These are phyloP conservation scores for Candida loeiensis DNA, from an alignment of 805 yeast genomes.

Conservation along the genomic window DNA sequence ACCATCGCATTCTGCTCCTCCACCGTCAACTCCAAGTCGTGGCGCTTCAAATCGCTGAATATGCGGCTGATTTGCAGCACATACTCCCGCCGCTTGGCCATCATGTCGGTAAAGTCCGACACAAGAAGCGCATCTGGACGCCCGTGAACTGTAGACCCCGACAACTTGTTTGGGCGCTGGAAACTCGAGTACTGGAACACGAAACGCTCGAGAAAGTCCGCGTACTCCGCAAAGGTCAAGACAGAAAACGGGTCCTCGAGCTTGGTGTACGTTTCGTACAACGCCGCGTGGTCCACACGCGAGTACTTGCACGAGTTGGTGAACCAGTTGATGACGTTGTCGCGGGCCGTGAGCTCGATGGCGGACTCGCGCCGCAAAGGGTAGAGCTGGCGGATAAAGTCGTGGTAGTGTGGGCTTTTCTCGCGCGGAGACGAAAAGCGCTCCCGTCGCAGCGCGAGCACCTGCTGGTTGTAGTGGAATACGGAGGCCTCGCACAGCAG, in stretches of 20 bases:
- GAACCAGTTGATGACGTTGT: slow-evolving; percentile 6
- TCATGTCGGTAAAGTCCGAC: slow-evolving; percentile 17
- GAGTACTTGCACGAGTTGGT: slow-evolving; percentile 13
- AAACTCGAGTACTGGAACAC: slow-evolving; percentile 21
- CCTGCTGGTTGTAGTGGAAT: slow-evolving; percentile 5
- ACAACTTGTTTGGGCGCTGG: slow-evolving; percentile 23
- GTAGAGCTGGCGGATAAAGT: slow-evolving; percentile 18
- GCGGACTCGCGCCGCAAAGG: slow-evolving; percentile 12
- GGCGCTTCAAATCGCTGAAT: slow-evolving; percentile 24
- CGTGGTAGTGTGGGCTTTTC: slow-evolving; percentile 5
- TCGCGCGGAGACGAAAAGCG: background rate
- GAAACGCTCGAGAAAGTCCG: slow-evolving; percentile 25
- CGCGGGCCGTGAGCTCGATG: background rate
- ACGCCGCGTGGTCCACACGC: slow-evolving; percentile 22
- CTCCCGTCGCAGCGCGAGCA: slow-evolving; percentile 1
- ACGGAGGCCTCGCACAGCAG: slow-evolving; percentile 3
- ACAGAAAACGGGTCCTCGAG: slow-evolving; percentile 19
- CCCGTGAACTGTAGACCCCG: slow-evolving; percentile 9
- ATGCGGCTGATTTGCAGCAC: slow-evolving; percentile 20
- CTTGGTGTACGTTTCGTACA: slow-evolving; percentile 24
- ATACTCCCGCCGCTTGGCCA: slow-evolving; percentile 19
- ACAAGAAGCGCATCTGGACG: slow-evolving; percentile 5
- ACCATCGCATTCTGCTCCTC: slow-evolving; percentile 29
- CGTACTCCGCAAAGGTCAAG: slow-evolving; percentile 24
- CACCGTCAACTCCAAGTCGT: slow-evolving; percentile 25